These are phyloP conservation scores for Globisporangium spiculum DNA, from an alignment of 352 stramenopile genomes.

Conservation along the genomic window DNA sequence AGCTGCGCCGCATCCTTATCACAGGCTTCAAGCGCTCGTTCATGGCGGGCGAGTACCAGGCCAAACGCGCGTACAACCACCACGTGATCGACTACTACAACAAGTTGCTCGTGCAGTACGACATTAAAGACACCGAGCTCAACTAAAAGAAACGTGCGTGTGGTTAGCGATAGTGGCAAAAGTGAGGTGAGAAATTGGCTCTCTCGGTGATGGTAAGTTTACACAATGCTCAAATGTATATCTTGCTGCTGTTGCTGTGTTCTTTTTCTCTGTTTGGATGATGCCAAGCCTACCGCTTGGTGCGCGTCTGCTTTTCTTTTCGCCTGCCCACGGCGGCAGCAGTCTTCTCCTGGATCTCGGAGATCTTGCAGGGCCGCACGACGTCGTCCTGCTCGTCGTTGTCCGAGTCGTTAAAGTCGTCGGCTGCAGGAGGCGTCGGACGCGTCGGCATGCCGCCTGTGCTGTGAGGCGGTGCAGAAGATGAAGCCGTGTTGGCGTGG, in stretches of 20 bases:
- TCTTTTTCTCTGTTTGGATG: not conserved
- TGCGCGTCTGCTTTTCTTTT: constrained; percentile 67
- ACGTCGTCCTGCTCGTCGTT: constrained; percentile 69
- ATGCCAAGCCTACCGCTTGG: constrained; percentile 28
- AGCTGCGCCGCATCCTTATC: constrained; percentile 75
- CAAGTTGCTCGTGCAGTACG: constrained; percentile 65
- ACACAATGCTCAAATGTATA: not conserved
- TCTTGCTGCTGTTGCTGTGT: not conserved
- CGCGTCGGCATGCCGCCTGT: constrained; percentile 28
- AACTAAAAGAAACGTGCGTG: not conserved
- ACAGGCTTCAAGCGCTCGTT: constrained; percentile 87
- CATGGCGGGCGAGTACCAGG: constrained; percentile 72
- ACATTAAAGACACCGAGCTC: constrained; percentile 35
- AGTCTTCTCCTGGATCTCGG: constrained; percentile 80
- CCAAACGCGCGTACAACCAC: constrained; percentile 82
- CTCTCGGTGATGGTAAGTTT: not conserved
- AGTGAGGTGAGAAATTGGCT: not conserved
- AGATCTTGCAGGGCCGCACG: constrained; percentile 65
- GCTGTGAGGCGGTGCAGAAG: not conserved
- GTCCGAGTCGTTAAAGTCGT: constrained; percentile 78
- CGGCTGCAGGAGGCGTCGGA: constrained; percentile 49
- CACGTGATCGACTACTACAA: constrained; percentile 88
- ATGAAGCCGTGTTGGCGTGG: constrained; percentile 21
- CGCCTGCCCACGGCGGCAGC: constrained; percentile 52
- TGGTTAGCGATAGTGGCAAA: not conserved